Base-by-base conservation (phyloP, 768 basidiomycete species). In the Suillus lakei region DNA sequence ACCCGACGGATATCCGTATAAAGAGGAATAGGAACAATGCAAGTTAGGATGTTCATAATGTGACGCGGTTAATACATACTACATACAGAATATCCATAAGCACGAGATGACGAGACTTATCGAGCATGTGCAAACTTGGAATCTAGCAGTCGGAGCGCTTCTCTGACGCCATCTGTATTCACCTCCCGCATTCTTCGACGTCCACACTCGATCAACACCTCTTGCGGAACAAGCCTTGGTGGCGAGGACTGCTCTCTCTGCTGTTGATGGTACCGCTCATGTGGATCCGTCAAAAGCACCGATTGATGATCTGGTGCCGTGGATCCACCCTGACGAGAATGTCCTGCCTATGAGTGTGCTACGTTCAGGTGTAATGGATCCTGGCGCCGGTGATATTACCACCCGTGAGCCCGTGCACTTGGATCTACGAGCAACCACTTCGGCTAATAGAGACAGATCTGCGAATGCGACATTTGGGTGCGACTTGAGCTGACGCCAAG, bases 381-480 rank as follows among this genome's bases (percentile, higher is more conserved):
- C 85, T 3, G 79, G 82, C 18, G 84, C 83, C 12, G 85, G 86
- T 12, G 86, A 86, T 62, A 90, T 80, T 51, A 86, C 81, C 44
- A 92, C 82, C 44, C 83, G 83, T 18, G 93, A 90, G 21, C 92
- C 92, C 2, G 83, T 85, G 73, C 93, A 95, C 74, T 86, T 89
- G 50, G 93, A 89, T 60, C 91, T 84, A 62, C 93, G 91, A 9
- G 92, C 89, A 48, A 96, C 94, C 48, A 97, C 95, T 60, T 94
- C 93, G 3, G 95, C 95, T 51, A 97, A 85, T 61, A 97, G 82
- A 3, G 87, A 79, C 61, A 97, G 81, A 77, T 96, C 93, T 16
- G 92, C 87, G 73, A 95, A 95, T 36, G 89, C 86, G 61, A 92
- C 89, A 69, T 95, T 96, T 2, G 95, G 95, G 76, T 97, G 95